Conservation (phyloP, 108 stramenopile genomes). For the Nitzschia putrida region DNA sequence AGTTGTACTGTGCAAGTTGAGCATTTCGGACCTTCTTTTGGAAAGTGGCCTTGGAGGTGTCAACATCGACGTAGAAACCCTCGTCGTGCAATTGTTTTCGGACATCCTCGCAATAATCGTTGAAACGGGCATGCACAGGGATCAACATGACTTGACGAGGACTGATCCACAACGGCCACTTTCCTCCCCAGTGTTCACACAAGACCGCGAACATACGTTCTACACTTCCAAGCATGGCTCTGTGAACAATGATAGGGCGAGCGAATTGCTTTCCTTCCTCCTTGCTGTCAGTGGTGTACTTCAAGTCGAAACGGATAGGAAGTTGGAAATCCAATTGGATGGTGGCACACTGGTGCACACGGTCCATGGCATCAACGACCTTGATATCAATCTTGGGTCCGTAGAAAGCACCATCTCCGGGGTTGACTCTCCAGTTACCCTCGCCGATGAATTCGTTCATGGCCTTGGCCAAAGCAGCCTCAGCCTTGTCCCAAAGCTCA, state of each 20-base stretch:
- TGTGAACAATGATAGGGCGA: conserved; percentile 97
- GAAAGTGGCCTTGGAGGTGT: conserved; percentile 89
- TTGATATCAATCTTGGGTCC: conserved; percentile 99
- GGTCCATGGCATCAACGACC: conserved; percentile 99
- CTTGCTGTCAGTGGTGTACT: conserved; percentile 84
- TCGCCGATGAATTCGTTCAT: conserved; percentile 93
- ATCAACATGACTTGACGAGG: conserved; percentile 97
- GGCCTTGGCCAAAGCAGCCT: conserved; percentile 85
- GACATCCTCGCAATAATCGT: conserved; percentile 81
- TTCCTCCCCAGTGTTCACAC: conserved; percentile 98
- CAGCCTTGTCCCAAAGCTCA: conserved; percentile 94
- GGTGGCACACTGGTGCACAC: conserved; percentile 99
- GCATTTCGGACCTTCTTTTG: conserved; percentile 99
- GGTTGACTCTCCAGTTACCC: conserved; percentile 95
- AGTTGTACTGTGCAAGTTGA: conserved; percentile 96
- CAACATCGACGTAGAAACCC: conserved; percentile 95
- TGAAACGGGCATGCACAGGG: conserved; percentile 89
- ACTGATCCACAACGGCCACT: conserved; percentile 99
- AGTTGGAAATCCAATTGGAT: conserved; percentile 99
- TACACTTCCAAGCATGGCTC: conserved; percentile 98
- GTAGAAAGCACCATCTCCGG: conserved; percentile 99
- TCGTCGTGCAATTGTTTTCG: conserved; percentile 82
- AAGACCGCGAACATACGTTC: conserved; percentile 99
- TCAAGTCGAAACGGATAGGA: conserved; percentile 96
- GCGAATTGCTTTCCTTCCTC: conserved; percentile 86